Base-by-base conservation (phyloP, 306 rosid genomes). In the Gastrolobium villosum region DNA sequence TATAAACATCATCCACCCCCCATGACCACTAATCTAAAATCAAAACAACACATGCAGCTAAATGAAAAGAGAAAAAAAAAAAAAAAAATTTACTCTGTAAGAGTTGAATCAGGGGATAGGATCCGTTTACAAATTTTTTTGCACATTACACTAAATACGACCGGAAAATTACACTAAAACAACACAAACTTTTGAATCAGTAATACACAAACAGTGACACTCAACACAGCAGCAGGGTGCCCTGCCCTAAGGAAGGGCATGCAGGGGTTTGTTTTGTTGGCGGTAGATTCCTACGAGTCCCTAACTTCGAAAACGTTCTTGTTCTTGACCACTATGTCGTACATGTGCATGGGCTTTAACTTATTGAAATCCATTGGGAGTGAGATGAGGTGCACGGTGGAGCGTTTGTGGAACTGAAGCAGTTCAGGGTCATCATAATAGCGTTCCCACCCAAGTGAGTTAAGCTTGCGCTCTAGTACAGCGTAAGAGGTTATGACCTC, bases 321-420 rank as follows among this genome's bases (percentile, higher is more conserved):
- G 79, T 96, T 96, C 80, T 96, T 96, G 52, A 96, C 98, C 30
- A 96, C 99, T 50, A 96, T 90, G 79, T 96, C 99, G 34, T 77
- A 96, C 99, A 96, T 96, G 84, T 93, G 98, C 92, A 93, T 87
- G 89, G 96, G 81, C 87, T 86, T 96, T 85, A 96, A 86, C 80
- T 49, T 87, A 84, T 34, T 76, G 84, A 96, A 96, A 43, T 96
- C 99, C 50, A 68, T 80, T 0, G 98, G 99, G 10, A 96, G 96
- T 5, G 99, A 93, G 80, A 96, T 93, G 41, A 96, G 94, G 72
- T 93, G 91, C 6, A 90, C 89, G 4, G 99, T 92, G 48, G 91
- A 87, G 37, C 89, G 81, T 79, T 91, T 96, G 82, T 96, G 99
- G 85, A 84, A 96, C 84, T 93, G 99, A 28, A 93, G 90, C 1